These are phyloP conservation scores for Lentinula aciculospora DNA, from an alignment of 768 basidiomycete species.

Conservation along the genomic window DNA sequence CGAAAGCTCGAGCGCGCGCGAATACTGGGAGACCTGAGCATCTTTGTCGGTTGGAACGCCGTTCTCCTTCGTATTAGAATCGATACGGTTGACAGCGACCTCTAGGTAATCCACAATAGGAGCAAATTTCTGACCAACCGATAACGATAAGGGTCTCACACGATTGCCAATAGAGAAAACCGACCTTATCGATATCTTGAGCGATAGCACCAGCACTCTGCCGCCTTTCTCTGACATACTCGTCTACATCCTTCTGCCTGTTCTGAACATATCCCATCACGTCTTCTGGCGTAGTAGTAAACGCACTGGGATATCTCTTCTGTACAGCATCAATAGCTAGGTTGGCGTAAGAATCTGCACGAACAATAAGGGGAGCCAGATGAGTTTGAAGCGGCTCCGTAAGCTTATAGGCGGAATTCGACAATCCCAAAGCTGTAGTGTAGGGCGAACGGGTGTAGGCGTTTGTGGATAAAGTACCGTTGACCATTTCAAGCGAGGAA, in stretches of 20 bases:
- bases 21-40: slow-evolving; percentile 64
- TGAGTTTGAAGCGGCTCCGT: slow-evolving; percentile 62
- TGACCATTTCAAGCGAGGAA: slow-evolving; percentile 54
- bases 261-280: slow-evolving; percentile 56
- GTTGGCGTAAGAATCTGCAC: slow-evolving; percentile 65
- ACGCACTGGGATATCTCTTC: slow-evolving; percentile 70
- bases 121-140: slow-evolving; percentile 49
- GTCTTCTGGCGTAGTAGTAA: slow-evolving; percentile 69
- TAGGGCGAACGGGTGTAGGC: slow-evolving; percentile 61
- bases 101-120: slow-evolving; percentile 73
- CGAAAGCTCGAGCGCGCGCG: slow-evolving; percentile 65
- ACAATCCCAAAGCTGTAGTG: slow-evolving; percentile 55
- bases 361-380: slow-evolving; percentile 59
- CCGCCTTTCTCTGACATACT: slow-evolving; percentile 29
- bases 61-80: slow-evolving; percentile 32
- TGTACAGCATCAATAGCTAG: slow-evolving; percentile 71
- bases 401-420: slow-evolving; percentile 51
- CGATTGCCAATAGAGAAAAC: slow-evolving; percentile 54
- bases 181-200: slow-evolving; percentile 59
- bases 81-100: slow-evolving; percentile 42
- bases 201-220: slow-evolving; percentile 50
- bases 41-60: slow-evolving; percentile 42
- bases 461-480: slow-evolving; percentile 54
- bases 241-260: slow-evolving; percentile 47
- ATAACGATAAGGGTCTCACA: slow-evolving; percentile 29